These are phyloP conservation scores for Candida yuanshanica DNA, from an alignment of 805 yeast species.

Conservation along the genomic window DNA sequence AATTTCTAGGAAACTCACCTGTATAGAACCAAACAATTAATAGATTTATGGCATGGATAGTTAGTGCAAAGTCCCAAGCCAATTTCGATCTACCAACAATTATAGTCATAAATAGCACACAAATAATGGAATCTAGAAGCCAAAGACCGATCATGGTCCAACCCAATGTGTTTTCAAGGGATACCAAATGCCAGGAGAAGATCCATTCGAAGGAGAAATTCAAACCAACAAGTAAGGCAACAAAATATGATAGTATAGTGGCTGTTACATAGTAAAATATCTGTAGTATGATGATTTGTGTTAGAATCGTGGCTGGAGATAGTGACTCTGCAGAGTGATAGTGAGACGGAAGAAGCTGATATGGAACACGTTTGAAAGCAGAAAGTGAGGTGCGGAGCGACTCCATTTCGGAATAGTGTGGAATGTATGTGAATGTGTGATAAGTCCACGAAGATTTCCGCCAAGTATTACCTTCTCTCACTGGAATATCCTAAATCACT, in stretches of 20 bases:
- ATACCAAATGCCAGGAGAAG: slow-evolving; percentile 73
- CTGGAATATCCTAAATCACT: too few species aligned
- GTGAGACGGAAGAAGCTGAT: slow-evolving; percentile 14
- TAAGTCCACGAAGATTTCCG: too few species aligned
- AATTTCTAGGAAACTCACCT: slow-evolving; percentile 58
- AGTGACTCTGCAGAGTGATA: slow-evolving; percentile 31
- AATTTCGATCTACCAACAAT: slow-evolving; percentile 89
- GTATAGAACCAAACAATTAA: slow-evolving; percentile 62
- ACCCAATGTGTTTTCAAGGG: slow-evolving; percentile 76
- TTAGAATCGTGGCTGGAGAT: slow-evolving; percentile 53
- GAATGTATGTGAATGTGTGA: too few species aligned
- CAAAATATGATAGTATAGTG: slow-evolving; percentile 52
- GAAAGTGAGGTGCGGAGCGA: not conserved
- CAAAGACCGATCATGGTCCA: slow-evolving; percentile 68
- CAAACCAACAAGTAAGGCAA: slow-evolving; percentile 67
- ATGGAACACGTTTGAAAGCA: slow-evolving; percentile 3
- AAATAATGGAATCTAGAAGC: slow-evolving; percentile 76
- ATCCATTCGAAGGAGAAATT: slow-evolving; percentile 63
- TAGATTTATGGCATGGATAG: slow-evolving; percentile 79
- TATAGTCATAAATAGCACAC: slow-evolving; percentile 78
- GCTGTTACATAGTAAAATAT: slow-evolving; percentile 75
- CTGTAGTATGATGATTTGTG: slow-evolving; percentile 77
- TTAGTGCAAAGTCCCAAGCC: slow-evolving; percentile 96
- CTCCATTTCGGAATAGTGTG: not conserved
- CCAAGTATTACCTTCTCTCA: too few species aligned